phyloP scores from a whole-genome alignment of 768 basidiomycete genomes.

The Lactifluus hygrophoroides region DNA sequence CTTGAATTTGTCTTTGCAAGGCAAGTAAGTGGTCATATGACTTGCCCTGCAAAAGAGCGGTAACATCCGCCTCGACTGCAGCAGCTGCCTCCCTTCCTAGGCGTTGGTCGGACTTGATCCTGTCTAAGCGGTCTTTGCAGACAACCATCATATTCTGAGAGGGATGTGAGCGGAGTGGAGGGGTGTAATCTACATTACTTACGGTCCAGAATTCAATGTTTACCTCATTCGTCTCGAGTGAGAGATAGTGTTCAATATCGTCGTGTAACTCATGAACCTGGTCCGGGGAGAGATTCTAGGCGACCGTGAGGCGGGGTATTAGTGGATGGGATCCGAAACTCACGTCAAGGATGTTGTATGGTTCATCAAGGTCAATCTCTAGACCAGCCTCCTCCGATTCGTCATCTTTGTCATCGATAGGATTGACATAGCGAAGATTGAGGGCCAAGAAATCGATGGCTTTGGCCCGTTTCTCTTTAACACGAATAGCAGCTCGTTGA shows the following conservation, averaged over 20 bases:
- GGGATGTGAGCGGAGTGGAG: not conserved
- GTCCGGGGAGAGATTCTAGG: conserved; percentile 70
- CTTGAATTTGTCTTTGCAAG: conserved; percentile 80
- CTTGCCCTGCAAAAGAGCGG: conserved; percentile 74
- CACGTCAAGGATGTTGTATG: conserved; percentile 95
- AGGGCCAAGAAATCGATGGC: conserved; percentile 97
- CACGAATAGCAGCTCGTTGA: conserved; percentile 82
- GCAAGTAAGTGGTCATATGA: conserved; percentile 74
- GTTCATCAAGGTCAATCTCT: conserved; percentile 97
- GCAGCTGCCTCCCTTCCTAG: conserved; percentile 62
- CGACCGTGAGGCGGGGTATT: not conserved
- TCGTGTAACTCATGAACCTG: conserved; percentile 92
- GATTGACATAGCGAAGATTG: conserved; percentile 88
- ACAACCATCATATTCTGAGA: conserved; percentile 93
- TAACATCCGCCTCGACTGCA: conserved; percentile 81
- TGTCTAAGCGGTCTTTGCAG: conserved; percentile 82
- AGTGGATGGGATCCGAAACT: conserved; percentile 25
- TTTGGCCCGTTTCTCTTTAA: conserved; percentile 94
- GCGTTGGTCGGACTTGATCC: conserved; percentile 52
- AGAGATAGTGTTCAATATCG: conserved; percentile 88
- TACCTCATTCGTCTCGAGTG: conserved; percentile 71
- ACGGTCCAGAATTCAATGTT: conserved; percentile 99
- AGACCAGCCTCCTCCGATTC: conserved; percentile 76
- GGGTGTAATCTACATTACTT: conserved; percentile 23
- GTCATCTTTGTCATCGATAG: conserved; percentile 56